Conservation (phyloP, 805 yeast genomes). For the Yarrowia osloensis region DNA sequence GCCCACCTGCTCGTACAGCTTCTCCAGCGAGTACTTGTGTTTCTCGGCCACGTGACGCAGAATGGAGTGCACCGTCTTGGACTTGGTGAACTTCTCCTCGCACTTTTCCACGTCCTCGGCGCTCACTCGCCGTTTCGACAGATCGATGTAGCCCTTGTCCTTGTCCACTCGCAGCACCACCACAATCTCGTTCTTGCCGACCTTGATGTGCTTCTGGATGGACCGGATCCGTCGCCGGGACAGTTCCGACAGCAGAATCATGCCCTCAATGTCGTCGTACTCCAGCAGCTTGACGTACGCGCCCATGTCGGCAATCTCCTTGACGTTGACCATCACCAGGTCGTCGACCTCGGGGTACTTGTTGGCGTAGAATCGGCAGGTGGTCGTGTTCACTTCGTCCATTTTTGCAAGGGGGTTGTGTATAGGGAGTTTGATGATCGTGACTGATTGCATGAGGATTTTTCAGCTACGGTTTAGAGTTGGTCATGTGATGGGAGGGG, state of each 20-base stretch:
- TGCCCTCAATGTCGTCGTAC: slow-evolving; percentile 97
- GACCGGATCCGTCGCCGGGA: slow-evolving; percentile 99
- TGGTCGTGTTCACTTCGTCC: slow-evolving; percentile 51
- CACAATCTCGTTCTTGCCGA: slow-evolving; percentile 97
- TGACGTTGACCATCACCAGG: slow-evolving; percentile 96
- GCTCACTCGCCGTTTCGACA: slow-evolving; percentile 96
- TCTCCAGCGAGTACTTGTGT: slow-evolving; percentile 83
- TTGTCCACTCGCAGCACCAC: slow-evolving; percentile 97
- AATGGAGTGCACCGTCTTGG: slow-evolving; percentile 97
- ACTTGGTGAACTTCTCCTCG: slow-evolving; percentile 95
- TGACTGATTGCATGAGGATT: slow-evolving; percentile 8
- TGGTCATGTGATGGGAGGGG: neutral
- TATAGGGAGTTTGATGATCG: neutral
- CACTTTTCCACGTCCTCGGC: slow-evolving; percentile 96
- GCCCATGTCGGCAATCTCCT: slow-evolving; percentile 95
- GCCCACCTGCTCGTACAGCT: slow-evolving; percentile 82
- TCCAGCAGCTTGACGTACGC: slow-evolving; percentile 93
- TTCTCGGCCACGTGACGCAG: slow-evolving; percentile 98
- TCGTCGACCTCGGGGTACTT: slow-evolving; percentile 98
- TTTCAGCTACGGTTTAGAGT: neutral
- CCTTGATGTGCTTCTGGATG: slow-evolving; percentile 95
- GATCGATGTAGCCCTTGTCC: slow-evolving; percentile 97
- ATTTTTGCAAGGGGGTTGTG: neutral
- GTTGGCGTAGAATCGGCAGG: slow-evolving; percentile 96
- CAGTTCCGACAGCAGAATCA: slow-evolving; percentile 92